These are phyloP conservation scores for Aspergillus flavus DNA, from an alignment of 2,329 filamentous ascomycete genomes.

Conservation along the genomic window DNA sequence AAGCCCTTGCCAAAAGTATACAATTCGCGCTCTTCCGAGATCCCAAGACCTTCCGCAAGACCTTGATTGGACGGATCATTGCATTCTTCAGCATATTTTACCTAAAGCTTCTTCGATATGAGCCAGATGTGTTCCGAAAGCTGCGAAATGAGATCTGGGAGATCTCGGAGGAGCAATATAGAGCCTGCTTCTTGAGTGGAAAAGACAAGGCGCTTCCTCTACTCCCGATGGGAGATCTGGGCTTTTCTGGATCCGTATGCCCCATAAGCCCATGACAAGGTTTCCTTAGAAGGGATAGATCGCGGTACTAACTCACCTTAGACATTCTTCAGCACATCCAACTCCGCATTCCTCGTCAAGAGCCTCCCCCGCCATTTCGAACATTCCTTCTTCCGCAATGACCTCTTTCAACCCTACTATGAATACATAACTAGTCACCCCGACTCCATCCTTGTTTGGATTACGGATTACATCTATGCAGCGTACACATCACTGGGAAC, in stretches of 20 bases:
- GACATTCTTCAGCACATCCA: conserved; percentile 70
- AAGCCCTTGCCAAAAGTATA: conserved; percentile 34
- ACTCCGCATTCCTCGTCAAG: conserved; percentile 71
- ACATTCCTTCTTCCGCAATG: conserved; percentile 68
- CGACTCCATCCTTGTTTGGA: conserved; percentile 67
- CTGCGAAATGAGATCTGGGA: conserved; percentile 57
- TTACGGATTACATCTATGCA: conserved; percentile 68
- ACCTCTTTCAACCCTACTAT: conserved; percentile 66
- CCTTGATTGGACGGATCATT: conserved; percentile 49
- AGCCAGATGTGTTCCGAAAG: conserved; percentile 52
- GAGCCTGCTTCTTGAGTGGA: conserved; percentile 52
- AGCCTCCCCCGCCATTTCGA: conserved; percentile 71
- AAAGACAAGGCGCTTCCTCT: conserved; percentile 49
- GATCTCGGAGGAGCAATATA: conserved; percentile 58
- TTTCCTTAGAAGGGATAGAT: not conserved
- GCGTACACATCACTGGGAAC: conserved; percentile 61
- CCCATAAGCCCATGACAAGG: not conserved
- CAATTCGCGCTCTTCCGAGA: conserved; percentile 33
- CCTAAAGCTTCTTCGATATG: conserved; percentile 51
- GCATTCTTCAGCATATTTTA: conserved; percentile 59
- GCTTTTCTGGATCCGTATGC: conserved; percentile 68
- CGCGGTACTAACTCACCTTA: conserved; percentile 25
- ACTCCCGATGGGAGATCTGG: conserved; percentile 66
- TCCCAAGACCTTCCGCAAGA: conserved; percentile 28
- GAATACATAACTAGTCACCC: conserved; percentile 64